phyloP scores from a whole-genome alignment of 805 yeast species.

The Suhomyces sp. region DNA sequence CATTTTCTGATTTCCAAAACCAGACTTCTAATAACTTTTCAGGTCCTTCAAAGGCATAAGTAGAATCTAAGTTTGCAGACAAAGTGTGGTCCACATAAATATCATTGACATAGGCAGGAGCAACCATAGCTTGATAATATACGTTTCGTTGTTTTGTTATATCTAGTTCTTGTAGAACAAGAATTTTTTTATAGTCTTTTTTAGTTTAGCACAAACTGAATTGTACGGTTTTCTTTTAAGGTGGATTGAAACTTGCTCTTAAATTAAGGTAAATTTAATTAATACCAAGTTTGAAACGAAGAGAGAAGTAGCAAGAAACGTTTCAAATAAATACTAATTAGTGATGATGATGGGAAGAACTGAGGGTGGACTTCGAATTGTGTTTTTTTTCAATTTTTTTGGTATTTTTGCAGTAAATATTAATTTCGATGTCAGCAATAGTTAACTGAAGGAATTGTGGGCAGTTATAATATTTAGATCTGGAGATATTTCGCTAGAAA shows the following conservation, averaged over 20 bases:
- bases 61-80: slow-evolving; percentile 76
- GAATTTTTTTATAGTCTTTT: slow-evolving; percentile 1
- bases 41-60: slow-evolving; percentile 96
- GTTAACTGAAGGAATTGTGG: slow-evolving; percentile 15
- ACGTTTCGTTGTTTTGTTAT: background rate
- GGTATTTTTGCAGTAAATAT: background rate
- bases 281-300: slow-evolving; percentile 33
- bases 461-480: slow-evolving; percentile 3
- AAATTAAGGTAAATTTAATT: slow-evolving; percentile 14
- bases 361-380: slow-evolving; percentile 6
- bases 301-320: slow-evolving; percentile 51
- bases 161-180: background rate
- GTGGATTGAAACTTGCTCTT: slow-evolving; percentile 45
- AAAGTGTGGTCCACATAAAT: slow-evolving; percentile 73
- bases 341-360: slow-evolving; percentile 2
- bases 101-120: slow-evolving; percentile 42
- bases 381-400: background rate
- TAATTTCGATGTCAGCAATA: slow-evolving; percentile 10
- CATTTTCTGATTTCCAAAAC: slow-evolving; percentile 57
- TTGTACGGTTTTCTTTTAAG: slow-evolving; percentile 12
- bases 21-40: slow-evolving; percentile 90
- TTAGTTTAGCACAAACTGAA: background rate
- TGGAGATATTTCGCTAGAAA: slow-evolving; percentile 4
- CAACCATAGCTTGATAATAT: slow-evolving; percentile 30
- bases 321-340: slow-evolving; percentile 21